Base-by-base conservation (phyloP, 345 rosid genomes). In the Moringa oleifera region DNA sequence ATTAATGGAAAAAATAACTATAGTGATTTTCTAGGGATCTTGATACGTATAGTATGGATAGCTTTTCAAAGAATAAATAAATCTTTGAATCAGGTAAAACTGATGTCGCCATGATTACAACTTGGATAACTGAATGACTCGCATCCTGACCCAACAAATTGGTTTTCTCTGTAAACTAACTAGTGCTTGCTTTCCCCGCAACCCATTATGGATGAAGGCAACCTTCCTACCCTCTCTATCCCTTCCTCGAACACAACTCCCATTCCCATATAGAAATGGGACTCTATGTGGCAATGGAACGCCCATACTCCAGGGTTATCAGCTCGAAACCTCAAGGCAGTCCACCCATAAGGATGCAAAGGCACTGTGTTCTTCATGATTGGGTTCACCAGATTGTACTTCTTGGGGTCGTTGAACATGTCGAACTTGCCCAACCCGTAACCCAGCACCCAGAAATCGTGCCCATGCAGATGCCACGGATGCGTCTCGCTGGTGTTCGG, bases 381-480 rank as follows among this genome's bases (percentile, higher is more conserved):
- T 16, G 94, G 96, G 58, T 86, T 31, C 6, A 58, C 83, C 80
- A 85, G 59, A 60, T 86, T 88, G 68, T 72, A 91, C 17, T 69
- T 68, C 60, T 59, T 73, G 0, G 79, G 71, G 53, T 91, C 91
- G 12, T 70, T 75, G 11, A 21, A 15, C 41, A 65, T 46, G 52
- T 88, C 71, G 23, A 84, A 91, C 60, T 88, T 83, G 0, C 96
- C 94, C 15, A 41, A 4, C 5, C 96, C 96, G 2, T 86, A 80
- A 0, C 93, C 87, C 0, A 91, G 53, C 6, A 86, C 93, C 97
- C 93, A 90, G 57, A 88, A 90, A 72, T 88, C 96, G 63, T 88
- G 96, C 25, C 96, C 96, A 23, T 88, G 96, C 1, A 88, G 74
- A 77, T 86, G 97, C 97, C 94, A 77, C 0, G 94, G 83, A 60